Evolutionary conservation across 2,329 filamentous ascomycete genomes (phyloP).

Genomic region (Hymenoscyphus scutula): DNA sequence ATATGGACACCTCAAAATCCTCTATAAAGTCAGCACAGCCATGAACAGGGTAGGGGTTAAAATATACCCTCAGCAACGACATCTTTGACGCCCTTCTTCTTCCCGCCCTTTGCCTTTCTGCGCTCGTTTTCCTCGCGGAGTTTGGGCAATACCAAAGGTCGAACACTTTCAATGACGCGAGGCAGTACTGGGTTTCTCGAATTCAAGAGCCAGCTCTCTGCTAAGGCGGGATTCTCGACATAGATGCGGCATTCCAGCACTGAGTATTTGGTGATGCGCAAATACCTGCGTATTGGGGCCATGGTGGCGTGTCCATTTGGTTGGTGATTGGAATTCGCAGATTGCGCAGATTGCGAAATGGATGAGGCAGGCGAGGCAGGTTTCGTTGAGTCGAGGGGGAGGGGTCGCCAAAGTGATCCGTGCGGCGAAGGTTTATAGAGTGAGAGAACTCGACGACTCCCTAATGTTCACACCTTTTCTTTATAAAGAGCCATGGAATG

Average conservation of each 20-base stretch:
- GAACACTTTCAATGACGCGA: constrained; percentile 79
- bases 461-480: too few relatives aligned
- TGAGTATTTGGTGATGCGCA: constrained; percentile 88
- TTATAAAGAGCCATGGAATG: too few relatives aligned
- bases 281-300: constrained; percentile 84
- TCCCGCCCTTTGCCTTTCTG: constrained; percentile 58
- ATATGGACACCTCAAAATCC: constrained; percentile 93
- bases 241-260: constrained; percentile 97
- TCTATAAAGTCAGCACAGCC: constrained; percentile 51
- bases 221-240: constrained; percentile 82
- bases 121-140: constrained; percentile 82
- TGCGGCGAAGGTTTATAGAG: too few relatives aligned
- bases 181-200: constrained; percentile 73
- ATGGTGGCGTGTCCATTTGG: constrained; percentile 47
- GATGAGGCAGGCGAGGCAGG: neutral
- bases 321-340: neutral
- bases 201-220: constrained; percentile 80
- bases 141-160: constrained; percentile 85
- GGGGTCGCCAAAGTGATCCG: too few relatives aligned
- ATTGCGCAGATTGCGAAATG: neutral
- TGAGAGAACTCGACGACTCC: too few relatives aligned
- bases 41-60: neutral
- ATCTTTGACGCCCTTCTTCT: constrained; percentile 73
- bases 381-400: too few relatives aligned
- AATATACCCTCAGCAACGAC: constrained; percentile 70